A percentile compares a stretch with the other conserved stretches of the same genome.
phyloP scores from a whole-genome alignment of 257 asterid genomes.

The Salvia rosmarinus region DNA sequence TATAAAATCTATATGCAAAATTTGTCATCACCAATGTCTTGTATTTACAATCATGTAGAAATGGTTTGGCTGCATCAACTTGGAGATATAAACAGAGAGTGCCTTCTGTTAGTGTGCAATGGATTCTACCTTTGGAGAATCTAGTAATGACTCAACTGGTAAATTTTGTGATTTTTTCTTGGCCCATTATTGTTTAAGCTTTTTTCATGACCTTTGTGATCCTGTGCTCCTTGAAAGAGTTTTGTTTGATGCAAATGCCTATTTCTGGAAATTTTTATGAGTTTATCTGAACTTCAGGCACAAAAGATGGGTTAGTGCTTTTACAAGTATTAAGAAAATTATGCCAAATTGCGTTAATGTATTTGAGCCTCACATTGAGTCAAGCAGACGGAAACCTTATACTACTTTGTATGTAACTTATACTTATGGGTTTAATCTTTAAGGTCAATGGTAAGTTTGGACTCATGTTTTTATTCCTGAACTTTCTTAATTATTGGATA shows the following conservation, averaged over 20 bases:
- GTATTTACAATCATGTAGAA: conserved; percentile 40
- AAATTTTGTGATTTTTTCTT: conserved; percentile 24
- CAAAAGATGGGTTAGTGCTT: conserved; percentile 20
- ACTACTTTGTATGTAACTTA: conserved; percentile 6
- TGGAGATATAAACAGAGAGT: conserved; percentile 44
- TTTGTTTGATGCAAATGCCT: not conserved
- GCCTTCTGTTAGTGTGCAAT: conserved; percentile 63
- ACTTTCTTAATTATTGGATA: not conserved
- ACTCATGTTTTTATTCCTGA: conserved; percentile 18
- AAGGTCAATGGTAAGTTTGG: not conserved
- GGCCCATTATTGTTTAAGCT: not conserved
- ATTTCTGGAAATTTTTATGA: not conserved
- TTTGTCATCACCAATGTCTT: conserved; percentile 29
- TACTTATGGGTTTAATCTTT: conserved; percentile 1
- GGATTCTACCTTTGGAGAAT: conserved; percentile 85
- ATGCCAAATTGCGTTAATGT: not conserved
- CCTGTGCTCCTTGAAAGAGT: not conserved
- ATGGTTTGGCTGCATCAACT: conserved; percentile 46
- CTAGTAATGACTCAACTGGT: conserved; percentile 68
- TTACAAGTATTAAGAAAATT: not conserved
- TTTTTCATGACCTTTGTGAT: conserved; percentile 9
- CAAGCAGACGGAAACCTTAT: conserved; percentile 7
- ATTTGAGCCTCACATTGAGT: not conserved
- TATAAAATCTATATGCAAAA: not conserved
- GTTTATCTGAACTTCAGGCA: conserved; percentile 4